Evolutionary conservation across 805 yeast genomes (phyloP).

Genomic region (Sugiyamaella floridensis): DNA sequence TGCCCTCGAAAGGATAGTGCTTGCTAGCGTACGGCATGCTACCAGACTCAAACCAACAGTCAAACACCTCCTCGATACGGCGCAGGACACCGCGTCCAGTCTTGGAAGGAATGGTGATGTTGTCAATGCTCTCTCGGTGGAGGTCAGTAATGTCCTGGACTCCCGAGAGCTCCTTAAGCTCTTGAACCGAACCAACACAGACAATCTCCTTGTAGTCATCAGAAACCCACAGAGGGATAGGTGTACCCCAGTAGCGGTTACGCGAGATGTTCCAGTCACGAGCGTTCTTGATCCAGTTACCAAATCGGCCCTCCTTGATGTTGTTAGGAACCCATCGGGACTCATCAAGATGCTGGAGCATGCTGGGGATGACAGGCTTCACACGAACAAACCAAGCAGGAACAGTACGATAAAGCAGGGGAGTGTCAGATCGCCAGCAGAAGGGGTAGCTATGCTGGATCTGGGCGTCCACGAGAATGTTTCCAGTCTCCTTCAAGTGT

Average conservation of each 20-base stretch:
- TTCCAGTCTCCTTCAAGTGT: constrained; percentile 68
- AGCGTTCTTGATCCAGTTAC: constrained; percentile 97
- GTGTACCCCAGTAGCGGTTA: constrained; percentile 99
- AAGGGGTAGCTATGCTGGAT: constrained; percentile 95
- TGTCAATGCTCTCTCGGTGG: constrained; percentile 90
- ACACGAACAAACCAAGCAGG: constrained; percentile 98
- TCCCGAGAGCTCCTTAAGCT: constrained; percentile 80
- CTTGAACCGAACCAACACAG: constrained; percentile 86
- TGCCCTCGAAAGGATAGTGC: constrained; percentile 92
- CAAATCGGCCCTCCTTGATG: constrained; percentile 90
- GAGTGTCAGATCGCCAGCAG: constrained; percentile 99
- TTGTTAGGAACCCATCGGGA: constrained; percentile 92
- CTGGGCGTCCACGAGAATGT: constrained; percentile 69
- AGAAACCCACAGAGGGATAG: constrained; percentile 95
- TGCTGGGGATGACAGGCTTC: constrained; percentile 77
- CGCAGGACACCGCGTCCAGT: constrained; percentile 79
- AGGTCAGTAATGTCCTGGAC: constrained; percentile 73
- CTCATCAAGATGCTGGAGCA: constrained; percentile 75
- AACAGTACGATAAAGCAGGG: constrained; percentile 89
- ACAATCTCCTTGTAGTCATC: constrained; percentile 90
- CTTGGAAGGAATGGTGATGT: constrained; percentile 86
- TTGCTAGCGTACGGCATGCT: constrained; percentile 97
- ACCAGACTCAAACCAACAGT: constrained; percentile 99
- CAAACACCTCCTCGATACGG: constrained; percentile 96
- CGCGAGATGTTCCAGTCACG: constrained; percentile 99